Conservation (phyloP, 305 asterid genomes). For the Fraxinus sp. region DNA sequence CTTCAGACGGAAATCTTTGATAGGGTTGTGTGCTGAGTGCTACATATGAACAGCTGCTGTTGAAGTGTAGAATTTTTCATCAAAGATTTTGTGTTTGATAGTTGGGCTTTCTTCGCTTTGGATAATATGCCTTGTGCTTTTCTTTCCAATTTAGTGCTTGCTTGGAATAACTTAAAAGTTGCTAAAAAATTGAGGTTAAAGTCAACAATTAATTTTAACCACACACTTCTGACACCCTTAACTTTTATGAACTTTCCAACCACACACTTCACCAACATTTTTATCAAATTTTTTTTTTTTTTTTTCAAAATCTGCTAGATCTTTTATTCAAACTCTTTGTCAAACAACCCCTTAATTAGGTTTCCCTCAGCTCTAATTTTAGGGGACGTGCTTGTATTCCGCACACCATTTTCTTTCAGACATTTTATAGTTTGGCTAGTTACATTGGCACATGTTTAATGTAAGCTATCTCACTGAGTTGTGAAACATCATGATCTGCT, state of each 20-base stretch:
- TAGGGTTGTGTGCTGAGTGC: neutral
- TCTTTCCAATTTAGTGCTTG: neutral
- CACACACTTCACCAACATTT: neutral
- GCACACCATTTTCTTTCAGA: constrained; percentile 2
- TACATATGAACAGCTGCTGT: constrained; percentile 15
- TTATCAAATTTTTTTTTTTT: neutral
- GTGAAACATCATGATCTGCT: neutral
- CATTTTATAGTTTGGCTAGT: constrained; percentile 1
- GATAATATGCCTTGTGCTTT: neutral
- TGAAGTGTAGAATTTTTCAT: neutral
- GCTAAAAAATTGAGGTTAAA: neutral
- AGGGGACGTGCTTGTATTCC: neutral
- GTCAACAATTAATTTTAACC: neutral
- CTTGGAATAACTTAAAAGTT: neutral
- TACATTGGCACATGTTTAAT: constrained; percentile 15
- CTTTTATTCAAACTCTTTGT: neutral
- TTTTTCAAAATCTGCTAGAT: neutral
- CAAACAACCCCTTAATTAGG: neutral
- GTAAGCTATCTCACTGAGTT: constrained; percentile 6
- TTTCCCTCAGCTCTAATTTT: neutral
- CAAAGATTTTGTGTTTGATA: constrained; percentile 3
- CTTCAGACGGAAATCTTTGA: neutral
- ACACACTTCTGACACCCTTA: neutral
- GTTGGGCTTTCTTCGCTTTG: constrained; percentile 9
- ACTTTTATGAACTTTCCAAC: neutral